These are phyloP conservation scores for Medicago ruthenica DNA, from an alignment of 306 rosid species.

Conservation along the genomic window DNA sequence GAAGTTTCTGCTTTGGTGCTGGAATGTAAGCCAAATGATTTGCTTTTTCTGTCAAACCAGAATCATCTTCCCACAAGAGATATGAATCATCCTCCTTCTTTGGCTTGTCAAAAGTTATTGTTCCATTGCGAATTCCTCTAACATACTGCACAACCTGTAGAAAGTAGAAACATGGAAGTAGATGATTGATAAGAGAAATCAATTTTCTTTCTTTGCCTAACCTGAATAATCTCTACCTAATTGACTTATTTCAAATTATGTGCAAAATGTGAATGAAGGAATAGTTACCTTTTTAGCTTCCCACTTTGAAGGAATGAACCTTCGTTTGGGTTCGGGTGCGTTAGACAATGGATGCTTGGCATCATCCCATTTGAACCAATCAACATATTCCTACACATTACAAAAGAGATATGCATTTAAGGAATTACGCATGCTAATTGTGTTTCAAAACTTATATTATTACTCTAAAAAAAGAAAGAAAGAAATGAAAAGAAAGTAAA, in stretches of 20 bases:
- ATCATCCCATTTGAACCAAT: constrained; percentile 94
- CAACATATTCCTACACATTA: constrained; percentile 70
- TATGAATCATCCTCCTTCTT: constrained; percentile 72
- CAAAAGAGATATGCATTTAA: constrained; percentile 25
- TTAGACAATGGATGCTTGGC: constrained; percentile 85
- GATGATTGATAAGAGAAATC: constrained; percentile 38
- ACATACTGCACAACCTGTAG: constrained; percentile 75
- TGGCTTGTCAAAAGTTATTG: constrained; percentile 73
- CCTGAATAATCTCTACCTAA: constrained; percentile 21
- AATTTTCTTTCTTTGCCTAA: constrained; percentile 3
- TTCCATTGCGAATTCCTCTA: constrained; percentile 85
- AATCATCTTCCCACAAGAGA: constrained; percentile 90
- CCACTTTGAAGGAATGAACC: constrained; percentile 95
- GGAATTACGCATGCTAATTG: constrained; percentile 12
- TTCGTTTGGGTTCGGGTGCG: constrained; percentile 96
- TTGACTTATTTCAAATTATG: constrained; percentile 25
- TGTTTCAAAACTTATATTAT: constrained; percentile 13
- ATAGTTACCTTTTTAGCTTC: constrained; percentile 75
- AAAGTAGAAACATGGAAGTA: constrained; percentile 43
- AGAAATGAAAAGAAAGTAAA: constrained; percentile 25
- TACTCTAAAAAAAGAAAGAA: constrained; percentile 2
- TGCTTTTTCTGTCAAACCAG: constrained; percentile 65
- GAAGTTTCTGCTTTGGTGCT: constrained; percentile 85
- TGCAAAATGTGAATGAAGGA: constrained; percentile 12
- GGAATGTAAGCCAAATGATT: constrained; percentile 85